Conservation (phyloP, 2,329 filamentous ascomycete genomes). For the Fusarium tanahbumbuense region DNA sequence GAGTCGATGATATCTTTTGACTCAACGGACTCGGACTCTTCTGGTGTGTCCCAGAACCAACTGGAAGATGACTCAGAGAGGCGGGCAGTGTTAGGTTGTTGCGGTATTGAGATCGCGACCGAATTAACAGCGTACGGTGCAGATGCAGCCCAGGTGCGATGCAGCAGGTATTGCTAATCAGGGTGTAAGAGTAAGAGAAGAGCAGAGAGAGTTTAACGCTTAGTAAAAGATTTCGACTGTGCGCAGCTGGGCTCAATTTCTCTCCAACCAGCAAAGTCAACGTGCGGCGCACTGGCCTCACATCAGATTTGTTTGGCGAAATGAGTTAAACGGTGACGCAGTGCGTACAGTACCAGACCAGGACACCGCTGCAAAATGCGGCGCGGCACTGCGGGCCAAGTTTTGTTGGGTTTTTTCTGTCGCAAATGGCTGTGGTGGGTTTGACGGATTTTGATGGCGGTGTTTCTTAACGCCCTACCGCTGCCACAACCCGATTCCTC, state of each 20-base stretch:
- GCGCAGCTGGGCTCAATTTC: constrained; percentile 25
- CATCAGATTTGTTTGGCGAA: constrained; percentile 31
- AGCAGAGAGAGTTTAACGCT: constrained; percentile 26
- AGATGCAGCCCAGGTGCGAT: background rate
- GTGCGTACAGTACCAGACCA: constrained; percentile 29
- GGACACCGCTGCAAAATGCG: constrained; percentile 39
- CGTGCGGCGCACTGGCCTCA: constrained; percentile 43
- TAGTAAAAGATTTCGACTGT: constrained; percentile 39
- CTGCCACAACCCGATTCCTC: constrained; percentile 38
- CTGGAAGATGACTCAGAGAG: constrained; percentile 33
- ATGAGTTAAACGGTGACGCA: constrained; percentile 46
- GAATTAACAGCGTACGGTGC: constrained; percentile 1
- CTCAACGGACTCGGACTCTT: background rate
- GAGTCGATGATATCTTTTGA: background rate
- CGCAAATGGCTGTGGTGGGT: background rate
- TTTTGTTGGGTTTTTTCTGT: constrained; percentile 33
- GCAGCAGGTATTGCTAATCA: constrained; percentile 33
- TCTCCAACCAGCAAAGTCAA: constrained; percentile 35
- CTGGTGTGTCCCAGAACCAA: constrained; percentile 22
- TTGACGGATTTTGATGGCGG: constrained; percentile 26
- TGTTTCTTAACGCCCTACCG: constrained; percentile 30
- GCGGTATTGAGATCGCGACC: constrained; percentile 7
- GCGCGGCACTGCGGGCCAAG: constrained; percentile 35
- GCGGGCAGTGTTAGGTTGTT: constrained; percentile 36
- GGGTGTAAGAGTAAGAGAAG: constrained; percentile 28